Conservation (phyloP, 495 filamentous ascomycete species). For the Hyaloscypha variabilis region DNA sequence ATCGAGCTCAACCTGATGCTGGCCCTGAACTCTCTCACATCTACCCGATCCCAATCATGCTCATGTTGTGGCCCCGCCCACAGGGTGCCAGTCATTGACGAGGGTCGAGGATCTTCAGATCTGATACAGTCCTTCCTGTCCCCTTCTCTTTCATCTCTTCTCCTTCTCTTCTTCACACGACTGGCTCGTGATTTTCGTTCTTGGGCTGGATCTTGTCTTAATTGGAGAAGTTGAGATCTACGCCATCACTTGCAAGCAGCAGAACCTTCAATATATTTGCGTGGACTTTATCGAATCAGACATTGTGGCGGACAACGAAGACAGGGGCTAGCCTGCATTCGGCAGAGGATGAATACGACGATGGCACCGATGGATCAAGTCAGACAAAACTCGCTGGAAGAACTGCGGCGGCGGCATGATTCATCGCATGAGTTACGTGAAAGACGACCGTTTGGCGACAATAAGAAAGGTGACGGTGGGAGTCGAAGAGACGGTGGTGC, state of each 20-base stretch:
- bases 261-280: slow-evolving; percentile 10
- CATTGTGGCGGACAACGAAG: slow-evolving; percentile 21
- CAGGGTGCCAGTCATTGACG: slow-evolving; percentile 11
- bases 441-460: not conserved
- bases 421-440: not conserved
- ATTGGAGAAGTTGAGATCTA: slow-evolving; percentile 11
- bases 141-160: slow-evolving; percentile 34
- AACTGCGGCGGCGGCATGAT: slow-evolving; percentile 12
- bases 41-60: slow-evolving; percentile 10
- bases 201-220: slow-evolving; percentile 21
- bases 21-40: slow-evolving; percentile 3
- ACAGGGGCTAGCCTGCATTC: slow-evolving; percentile 8
- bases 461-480: slow-evolving; percentile 2
- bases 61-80: not conserved
- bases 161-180: slow-evolving; percentile 30
- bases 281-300: slow-evolving; percentile 16
- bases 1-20: not conserved
- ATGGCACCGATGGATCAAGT: slow-evolving; percentile 31
- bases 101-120: slow-evolving; percentile 25
- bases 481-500: slow-evolving; percentile 4
- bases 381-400: slow-evolving; percentile 7
- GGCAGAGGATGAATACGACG: slow-evolving; percentile 28
- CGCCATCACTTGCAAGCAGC: not conserved
- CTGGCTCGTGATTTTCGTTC: slow-evolving; percentile 31
- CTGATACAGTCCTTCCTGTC: slow-evolving; percentile 33